Evolutionary conservation across 1,284 basidiomycete genomes (phyloP).

Genomic region (Marasmius fiardii): DNA sequence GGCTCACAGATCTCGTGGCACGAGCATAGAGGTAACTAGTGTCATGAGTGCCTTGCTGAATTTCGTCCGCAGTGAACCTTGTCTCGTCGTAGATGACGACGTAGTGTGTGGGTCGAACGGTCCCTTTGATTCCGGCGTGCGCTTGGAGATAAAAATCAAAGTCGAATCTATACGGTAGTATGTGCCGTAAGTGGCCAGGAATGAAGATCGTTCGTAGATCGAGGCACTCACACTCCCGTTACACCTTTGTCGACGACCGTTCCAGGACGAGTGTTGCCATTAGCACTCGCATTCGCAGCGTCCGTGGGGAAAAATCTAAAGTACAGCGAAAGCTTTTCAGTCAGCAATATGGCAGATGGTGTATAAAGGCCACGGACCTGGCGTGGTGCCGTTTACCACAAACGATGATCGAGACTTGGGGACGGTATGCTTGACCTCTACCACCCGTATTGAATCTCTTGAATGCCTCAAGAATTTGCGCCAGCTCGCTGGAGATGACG

Average conservation of each 20-base stretch:
- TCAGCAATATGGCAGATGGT: constrained; percentile 9
- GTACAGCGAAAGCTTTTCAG: constrained; percentile 15
- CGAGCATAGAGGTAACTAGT: constrained; percentile 68
- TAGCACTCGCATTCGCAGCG: constrained; percentile 43
- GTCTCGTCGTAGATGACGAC: constrained; percentile 73
- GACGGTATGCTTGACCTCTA: constrained; percentile 46
- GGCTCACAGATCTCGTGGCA: constrained; percentile 74
- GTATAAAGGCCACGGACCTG: constrained; percentile 27
- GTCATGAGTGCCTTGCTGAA: constrained; percentile 66
- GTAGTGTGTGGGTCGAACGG: constrained; percentile 69
- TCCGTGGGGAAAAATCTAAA: constrained; percentile 54
- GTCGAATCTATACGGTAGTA: constrained; percentile 43
- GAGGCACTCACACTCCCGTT: constrained; percentile 54
- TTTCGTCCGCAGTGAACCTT: constrained; percentile 55
- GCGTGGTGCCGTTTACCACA: constrained; percentile 82
- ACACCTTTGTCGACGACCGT: constrained; percentile 75
- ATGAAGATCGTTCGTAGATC: constrained; percentile 1
- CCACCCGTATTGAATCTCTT: constrained; percentile 42
- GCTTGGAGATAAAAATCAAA: constrained; percentile 81
- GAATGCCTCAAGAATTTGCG: constrained; percentile 55
- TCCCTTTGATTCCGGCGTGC: constrained; percentile 65
- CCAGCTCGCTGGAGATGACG: constrained; percentile 56
- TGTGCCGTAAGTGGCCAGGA: not conserved
- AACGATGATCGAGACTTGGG: constrained; percentile 66
- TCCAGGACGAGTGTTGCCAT: constrained; percentile 72